These are phyloP conservation scores for Mucor irregularis DNA, from an alignment of 371 early-diverging fungal genomes.

Conservation along the genomic window DNA sequence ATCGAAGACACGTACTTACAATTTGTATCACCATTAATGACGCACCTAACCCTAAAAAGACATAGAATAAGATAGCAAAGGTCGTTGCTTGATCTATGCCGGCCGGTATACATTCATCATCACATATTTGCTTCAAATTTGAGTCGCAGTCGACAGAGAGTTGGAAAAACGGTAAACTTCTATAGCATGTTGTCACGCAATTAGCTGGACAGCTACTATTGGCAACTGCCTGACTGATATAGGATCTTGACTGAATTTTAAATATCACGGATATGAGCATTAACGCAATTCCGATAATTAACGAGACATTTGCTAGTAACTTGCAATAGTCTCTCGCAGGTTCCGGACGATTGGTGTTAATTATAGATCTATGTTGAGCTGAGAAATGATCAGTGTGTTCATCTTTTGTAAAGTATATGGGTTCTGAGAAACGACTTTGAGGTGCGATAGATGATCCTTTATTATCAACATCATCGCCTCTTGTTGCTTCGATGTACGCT, in stretches of 20 bases:
- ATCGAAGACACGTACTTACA: neutral
- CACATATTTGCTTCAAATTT: neutral
- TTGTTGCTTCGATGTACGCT: neutral
- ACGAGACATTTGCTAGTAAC: neutral
- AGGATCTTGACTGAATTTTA: neutral
- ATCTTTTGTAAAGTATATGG: neutral
- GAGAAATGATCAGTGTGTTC: neutral
- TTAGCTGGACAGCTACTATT: neutral
- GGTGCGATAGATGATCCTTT: no score
- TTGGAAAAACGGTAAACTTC: neutral
- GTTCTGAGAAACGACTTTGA: neutral
- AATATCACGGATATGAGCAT: neutral
- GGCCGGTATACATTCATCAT: neutral
- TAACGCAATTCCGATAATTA: neutral
- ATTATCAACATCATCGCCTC: no score
- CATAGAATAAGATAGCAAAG: neutral
- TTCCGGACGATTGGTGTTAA: neutral
- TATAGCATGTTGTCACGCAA: conserved; percentile 1
- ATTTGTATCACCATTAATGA: neutral
- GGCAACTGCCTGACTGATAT: neutral
- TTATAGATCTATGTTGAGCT: neutral
- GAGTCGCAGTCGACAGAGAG: neutral
- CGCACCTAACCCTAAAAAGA: neutral
- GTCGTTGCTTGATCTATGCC: neutral
- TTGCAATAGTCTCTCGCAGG: neutral